Percentiles rank a stretch among this genome's conserved stretches.
Evolutionary conservation across 768 basidiomycete species (phyloP).

Genomic region (Lentinula edodes): DNA sequence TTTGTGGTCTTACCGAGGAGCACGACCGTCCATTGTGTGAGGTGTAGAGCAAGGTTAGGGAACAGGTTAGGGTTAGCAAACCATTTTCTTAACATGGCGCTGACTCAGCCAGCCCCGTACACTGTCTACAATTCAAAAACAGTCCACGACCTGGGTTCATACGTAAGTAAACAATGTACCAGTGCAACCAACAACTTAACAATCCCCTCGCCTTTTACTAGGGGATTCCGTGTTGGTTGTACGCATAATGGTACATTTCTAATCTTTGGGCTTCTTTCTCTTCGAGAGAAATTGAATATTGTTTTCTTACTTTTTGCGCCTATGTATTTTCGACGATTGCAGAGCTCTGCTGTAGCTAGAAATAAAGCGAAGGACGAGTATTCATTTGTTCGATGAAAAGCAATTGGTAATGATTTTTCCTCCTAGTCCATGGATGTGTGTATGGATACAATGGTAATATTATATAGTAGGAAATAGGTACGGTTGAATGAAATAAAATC

Average conservation of each 20-base stretch:
- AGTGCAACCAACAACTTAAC: constrained; percentile 22
- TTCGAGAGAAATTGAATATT: neutral
- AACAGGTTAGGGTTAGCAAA: neutral
- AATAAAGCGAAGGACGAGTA: too few relatives aligned
- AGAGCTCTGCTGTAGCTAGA: too few relatives aligned
- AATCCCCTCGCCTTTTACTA: constrained; percentile 30
- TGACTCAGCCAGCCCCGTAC: neutral
- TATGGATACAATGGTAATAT: too few relatives aligned
- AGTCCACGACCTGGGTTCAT: neutral
- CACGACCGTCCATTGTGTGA: constrained; percentile 67
- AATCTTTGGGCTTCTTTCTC: constrained; percentile 7
- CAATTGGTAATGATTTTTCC: too few relatives aligned
- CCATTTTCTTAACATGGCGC: neutral
- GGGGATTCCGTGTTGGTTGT: constrained; percentile 26
- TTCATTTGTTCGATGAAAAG: too few relatives aligned
- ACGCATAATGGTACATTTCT: constrained; percentile 2
- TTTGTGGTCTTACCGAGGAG: constrained; percentile 49
- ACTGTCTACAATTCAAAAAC: constrained; percentile 4
- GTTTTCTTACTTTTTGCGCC: neutral
- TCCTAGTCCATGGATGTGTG: too few relatives aligned
- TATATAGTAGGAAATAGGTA: too few relatives aligned
- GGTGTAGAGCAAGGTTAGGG: neutral
- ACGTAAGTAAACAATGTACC: constrained; percentile 7
- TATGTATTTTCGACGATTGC: neutral
- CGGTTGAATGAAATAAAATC: neutral